Percentiles rank a stretch among this genome's conserved stretches.
Conservation (phyloP, 2,329 filamentous ascomycete species). For the Colletotrichum sp. region DNA sequence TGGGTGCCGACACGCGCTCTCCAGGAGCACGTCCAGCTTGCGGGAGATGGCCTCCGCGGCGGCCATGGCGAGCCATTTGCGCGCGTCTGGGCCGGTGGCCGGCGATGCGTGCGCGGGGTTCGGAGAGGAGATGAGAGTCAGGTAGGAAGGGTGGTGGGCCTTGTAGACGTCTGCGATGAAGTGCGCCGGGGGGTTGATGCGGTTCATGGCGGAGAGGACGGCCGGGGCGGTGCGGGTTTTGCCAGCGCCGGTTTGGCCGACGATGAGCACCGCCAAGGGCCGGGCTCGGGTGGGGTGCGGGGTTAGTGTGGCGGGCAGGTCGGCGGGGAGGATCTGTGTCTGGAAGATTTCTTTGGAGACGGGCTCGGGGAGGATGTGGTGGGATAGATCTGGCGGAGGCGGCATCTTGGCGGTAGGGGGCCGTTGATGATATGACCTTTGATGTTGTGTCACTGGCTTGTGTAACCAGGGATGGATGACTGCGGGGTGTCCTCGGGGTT, state of each 20-base stretch:
- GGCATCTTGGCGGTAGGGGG: conserved; percentile 6
- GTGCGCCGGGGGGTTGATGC: conserved; percentile 34
- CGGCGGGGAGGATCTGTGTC: conserved; percentile 34
- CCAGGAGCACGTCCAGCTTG: conserved; percentile 43
- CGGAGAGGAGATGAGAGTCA: conserved; percentile 28
- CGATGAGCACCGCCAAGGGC: conserved; percentile 46
- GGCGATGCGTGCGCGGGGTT: conserved; percentile 40
- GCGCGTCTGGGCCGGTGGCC: conserved; percentile 45
- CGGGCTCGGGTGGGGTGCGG: conserved; percentile 1
- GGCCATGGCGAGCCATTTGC: conserved; percentile 48
- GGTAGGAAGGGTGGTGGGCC: conserved; percentile 49
- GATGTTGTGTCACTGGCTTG: neutral
- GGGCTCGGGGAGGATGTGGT: conserved; percentile 34
- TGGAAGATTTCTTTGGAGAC: conserved; percentile 36
- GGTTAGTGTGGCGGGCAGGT: conserved; percentile 29
- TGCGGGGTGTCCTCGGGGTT: neutral
- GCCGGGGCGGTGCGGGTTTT: conserved; percentile 49
- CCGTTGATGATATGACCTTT: neutral
- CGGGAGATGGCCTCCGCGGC: conserved; percentile 34
- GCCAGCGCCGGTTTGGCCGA: conserved; percentile 55
- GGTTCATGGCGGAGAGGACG: conserved; percentile 36
- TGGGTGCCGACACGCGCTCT: conserved; percentile 50
- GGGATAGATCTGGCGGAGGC: conserved; percentile 31
- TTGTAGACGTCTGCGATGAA: conserved; percentile 57
- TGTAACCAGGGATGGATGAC: neutral